These are phyloP conservation scores for Trichoderma brevicompactum DNA, from an alignment of 2,329 filamentous ascomycete genomes.

Conservation along the genomic window DNA sequence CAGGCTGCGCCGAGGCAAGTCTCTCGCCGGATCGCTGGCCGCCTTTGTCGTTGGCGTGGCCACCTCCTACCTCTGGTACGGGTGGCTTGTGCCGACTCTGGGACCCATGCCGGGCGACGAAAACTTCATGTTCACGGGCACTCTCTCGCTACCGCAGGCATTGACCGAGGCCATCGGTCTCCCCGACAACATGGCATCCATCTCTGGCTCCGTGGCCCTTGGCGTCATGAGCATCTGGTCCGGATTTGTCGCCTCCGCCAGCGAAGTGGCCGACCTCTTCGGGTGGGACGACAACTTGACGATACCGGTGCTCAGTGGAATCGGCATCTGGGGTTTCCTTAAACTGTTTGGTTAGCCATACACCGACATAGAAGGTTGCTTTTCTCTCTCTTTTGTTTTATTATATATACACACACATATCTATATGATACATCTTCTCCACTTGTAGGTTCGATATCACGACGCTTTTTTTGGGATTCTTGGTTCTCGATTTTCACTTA, in stretches of 20 bases:
- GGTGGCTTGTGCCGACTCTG: constrained; percentile 73
- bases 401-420: background rate
- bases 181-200: constrained; percentile 59
- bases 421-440: constrained; percentile 5
- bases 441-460: constrained; percentile 21
- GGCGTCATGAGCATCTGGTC: constrained; percentile 83
- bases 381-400: background rate
- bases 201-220: constrained; percentile 74
- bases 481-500: constrained; percentile 8
- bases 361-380: background rate
- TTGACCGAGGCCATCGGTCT: constrained; percentile 65
- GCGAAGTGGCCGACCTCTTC: constrained; percentile 88
- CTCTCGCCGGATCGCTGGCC: constrained; percentile 83
- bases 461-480: constrained; percentile 3
- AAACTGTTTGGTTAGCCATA: constrained; percentile 73
- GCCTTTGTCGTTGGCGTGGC: constrained; percentile 82
- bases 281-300: constrained; percentile 98
- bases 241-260: constrained; percentile 84
- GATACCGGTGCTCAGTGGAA: constrained; percentile 87
- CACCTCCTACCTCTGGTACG: constrained; percentile 87
- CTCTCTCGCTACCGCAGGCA: constrained; percentile 68
- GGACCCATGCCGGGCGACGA: constrained; percentile 72
- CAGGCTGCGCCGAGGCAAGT: constrained; percentile 84
- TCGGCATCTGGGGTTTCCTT: constrained; percentile 89
- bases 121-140: constrained; percentile 76